Evolutionary conservation across 2,329 filamentous ascomycete species (phyloP).

Genomic region (Aspergillus luchuensis): DNA sequence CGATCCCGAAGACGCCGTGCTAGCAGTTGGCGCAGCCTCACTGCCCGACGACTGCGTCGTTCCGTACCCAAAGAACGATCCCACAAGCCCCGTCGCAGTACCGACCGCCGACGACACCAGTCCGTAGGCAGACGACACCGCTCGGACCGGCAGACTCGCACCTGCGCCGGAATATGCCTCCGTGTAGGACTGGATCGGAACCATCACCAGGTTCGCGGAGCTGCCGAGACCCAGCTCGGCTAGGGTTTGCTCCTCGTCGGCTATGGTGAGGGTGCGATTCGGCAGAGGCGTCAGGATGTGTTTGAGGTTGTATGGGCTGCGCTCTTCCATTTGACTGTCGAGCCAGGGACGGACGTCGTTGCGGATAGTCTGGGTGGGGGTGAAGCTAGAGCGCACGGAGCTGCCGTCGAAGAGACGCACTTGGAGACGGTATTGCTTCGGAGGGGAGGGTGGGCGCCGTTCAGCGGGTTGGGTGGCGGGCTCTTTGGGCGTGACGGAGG

Average conservation of each 20-base stretch:
- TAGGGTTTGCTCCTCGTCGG: slow-evolving; percentile 71
- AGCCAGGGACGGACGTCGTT: slow-evolving; percentile 76
- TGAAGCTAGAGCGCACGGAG: slow-evolving; percentile 73
- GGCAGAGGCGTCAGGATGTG: slow-evolving; percentile 78
- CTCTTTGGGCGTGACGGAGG: background rate
- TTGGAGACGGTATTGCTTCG: slow-evolving; percentile 64
- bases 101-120: slow-evolving; percentile 48
- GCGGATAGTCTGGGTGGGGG: slow-evolving; percentile 62
- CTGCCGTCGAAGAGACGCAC: slow-evolving; percentile 83
- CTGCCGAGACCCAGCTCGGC: slow-evolving; percentile 72
- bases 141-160: slow-evolving; percentile 44
- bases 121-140: slow-evolving; percentile 44
- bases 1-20: slow-evolving; percentile 10
- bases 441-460: slow-evolving; percentile 18
- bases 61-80: slow-evolving; percentile 48
- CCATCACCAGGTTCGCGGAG: slow-evolving; percentile 78
- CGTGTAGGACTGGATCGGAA: slow-evolving; percentile 66
- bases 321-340: slow-evolving; percentile 61
- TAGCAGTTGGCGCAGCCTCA: slow-evolving; percentile 11
- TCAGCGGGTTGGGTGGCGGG: slow-evolving; percentile 15
- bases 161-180: slow-evolving; percentile 57
- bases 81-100: slow-evolving; percentile 45
- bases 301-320: slow-evolving; percentile 76
- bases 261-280: slow-evolving; percentile 70
- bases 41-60: slow-evolving; percentile 18